Evolutionary conservation across 805 yeast species (phyloP).

Genomic region (Jamesozyma hellenica): DNA sequence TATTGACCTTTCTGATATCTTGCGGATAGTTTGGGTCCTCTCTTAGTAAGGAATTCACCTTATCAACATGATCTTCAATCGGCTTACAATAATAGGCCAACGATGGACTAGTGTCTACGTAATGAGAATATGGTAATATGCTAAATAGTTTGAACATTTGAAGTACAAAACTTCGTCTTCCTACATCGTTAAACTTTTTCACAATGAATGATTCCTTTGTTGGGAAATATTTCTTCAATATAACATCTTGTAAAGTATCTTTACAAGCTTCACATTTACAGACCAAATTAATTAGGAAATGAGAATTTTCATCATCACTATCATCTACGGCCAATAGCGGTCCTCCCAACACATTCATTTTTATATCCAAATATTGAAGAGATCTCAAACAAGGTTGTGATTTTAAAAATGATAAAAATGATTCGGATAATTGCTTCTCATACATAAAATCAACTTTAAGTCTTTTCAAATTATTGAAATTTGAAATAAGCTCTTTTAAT

Average conservation of each 20-base stretch:
- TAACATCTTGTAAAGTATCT: constrained; percentile 20
- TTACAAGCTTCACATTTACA: constrained; percentile 24
- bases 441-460: constrained; percentile 30
- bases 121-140: constrained; percentile 31
- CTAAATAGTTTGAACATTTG: constrained; percentile 26
- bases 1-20: background rate
- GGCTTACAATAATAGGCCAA: constrained; percentile 29
- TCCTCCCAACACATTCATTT: constrained; percentile 16
- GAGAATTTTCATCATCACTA: constrained; percentile 10
- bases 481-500: constrained; percentile 20
- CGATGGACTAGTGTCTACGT: constrained; percentile 29
- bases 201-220: constrained; percentile 17
- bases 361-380: constrained; percentile 28
- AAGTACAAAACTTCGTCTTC: constrained; percentile 22
- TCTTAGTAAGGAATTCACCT: constrained; percentile 19
- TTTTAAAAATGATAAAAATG: constrained; percentile 14
- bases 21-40: background rate
- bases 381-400: constrained; percentile 16
- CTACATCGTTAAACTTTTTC: constrained; percentile 15
- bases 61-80: constrained; percentile 17
- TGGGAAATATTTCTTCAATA: constrained; percentile 26
- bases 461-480: constrained; percentile 20
- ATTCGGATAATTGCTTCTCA: constrained; percentile 14
- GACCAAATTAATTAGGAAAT: constrained; percentile 12
- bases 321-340: constrained; percentile 19